Evolutionary conservation across 2,329 filamentous ascomycete genomes (phyloP), one percentile per base, ranked within the genome.

Genomic region (Trichoderma afroharzianum): DNA sequence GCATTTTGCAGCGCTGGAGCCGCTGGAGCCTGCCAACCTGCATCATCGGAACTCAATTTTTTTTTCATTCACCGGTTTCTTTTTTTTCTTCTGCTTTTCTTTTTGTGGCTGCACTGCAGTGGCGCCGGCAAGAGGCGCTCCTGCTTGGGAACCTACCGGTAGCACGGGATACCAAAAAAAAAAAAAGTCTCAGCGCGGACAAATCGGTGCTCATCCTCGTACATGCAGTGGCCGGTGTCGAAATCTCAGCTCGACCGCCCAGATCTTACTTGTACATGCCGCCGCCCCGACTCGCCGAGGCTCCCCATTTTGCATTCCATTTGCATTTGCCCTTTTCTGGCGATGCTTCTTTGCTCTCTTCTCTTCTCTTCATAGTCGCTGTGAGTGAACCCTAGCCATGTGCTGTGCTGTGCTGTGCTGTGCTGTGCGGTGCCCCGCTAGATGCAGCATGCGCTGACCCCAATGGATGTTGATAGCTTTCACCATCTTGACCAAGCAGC

Each of bases 31-130:
- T 61, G 28, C 21, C 39, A 39, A 69, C n/a, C 67, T 53, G 66
- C 66, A 68, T 43, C 55, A 39, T 58, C 28, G 47, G 47, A 59
- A 32, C 57, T 68, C 33, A 39, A 11, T 64, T 53, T 55, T 53
- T 21, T 24, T 36, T 55, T 28, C 12, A 3, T 58, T 58, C 28
- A 6, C 55, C 36, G 36, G 18, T 18, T 58, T n/a, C 6, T 32
- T 43, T 12, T 24, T 55, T 64, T 55, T 62, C 30, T 39, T 43
- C 33, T 32, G 7, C 24, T 26, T 26, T 53, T 55, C 21, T n/a
- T 67, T 67, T 53, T 62, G 67, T 69, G 67, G 66, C 55, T 68
- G 43, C 43, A 50, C 18, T 53, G 67, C 66, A 68, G 67, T 61
- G 66, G 66, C 43, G 55, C 67, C 57, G 14, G 18, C 11, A 53